Evolutionary conservation across 306 rosid species (phyloP).

Genomic region (Crataegus laevigata): DNA sequence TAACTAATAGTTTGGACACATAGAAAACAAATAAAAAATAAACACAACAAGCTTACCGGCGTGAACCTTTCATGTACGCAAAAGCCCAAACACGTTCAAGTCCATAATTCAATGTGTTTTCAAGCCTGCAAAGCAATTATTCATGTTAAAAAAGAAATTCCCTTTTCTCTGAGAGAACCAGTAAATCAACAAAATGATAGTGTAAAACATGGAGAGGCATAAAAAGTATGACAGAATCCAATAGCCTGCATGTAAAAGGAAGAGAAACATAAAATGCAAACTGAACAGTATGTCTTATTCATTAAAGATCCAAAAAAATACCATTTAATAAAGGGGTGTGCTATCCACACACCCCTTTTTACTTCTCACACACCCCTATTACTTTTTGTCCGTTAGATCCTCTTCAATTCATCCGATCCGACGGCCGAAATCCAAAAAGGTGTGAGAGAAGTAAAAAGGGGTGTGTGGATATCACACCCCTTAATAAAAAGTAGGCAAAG

Average conservation of each 20-base stretch:
- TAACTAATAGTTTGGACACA: neutral
- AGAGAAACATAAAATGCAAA: neutral
- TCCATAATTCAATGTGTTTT: slow-evolving; percentile 93
- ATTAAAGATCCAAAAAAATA: neutral
- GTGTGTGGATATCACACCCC: too few species aligned
- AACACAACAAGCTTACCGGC: slow-evolving; percentile 48
- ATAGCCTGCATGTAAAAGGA: neutral
- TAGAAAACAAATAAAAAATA: neutral
- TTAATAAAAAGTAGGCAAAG: neutral
- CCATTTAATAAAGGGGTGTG: neutral
- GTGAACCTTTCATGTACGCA: slow-evolving; percentile 92
- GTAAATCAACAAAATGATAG: neutral
- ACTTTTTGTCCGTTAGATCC: too few species aligned
- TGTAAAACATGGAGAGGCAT: neutral
- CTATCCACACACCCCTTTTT: too few species aligned
- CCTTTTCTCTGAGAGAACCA: neutral
- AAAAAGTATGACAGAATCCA: neutral
- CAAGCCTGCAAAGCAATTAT: slow-evolving; percentile 60
- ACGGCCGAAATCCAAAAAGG: too few species aligned
- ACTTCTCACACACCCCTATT: too few species aligned
- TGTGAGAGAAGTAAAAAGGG: too few species aligned
- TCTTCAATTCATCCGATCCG: too few species aligned
- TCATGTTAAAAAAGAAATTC: neutral
- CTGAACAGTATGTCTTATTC: neutral
- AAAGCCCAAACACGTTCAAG: slow-evolving; percentile 99